Base-by-base conservation (phyloP, 805 yeast species). In the Blastobotrys attinorum region DNA sequence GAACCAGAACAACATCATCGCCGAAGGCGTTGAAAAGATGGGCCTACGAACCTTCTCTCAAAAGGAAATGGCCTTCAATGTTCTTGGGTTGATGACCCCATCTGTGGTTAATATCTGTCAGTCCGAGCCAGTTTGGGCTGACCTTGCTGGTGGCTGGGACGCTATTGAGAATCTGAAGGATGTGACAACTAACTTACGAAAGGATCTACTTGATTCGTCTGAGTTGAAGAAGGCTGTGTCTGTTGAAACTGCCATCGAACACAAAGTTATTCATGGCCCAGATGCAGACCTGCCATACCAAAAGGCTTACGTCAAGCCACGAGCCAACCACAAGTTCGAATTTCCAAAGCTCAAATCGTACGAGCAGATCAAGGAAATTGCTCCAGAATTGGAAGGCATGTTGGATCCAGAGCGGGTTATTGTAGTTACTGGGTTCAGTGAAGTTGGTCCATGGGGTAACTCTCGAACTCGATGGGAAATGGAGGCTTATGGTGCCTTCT, bases 381-480 rank as follows among this genome's bases (percentile, higher is more conserved):
- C 90, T 49, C 62, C 70, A 15, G 81, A 85, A 45, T 74, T 92
- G 58, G 89, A 84, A 64, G 96, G 96, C 47, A 72, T 92, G 75
- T 72, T 92, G 55, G 96, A 92, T 63, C 79, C 90, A 61, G 97
- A 89, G 63, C 78, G 79, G 54, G 92, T 88, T 47, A 76, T 90
- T 54, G 99, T 92, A 52, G 90, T 92, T 48, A 90, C 98, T 38
- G 99, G 99, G 69, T 92, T 90, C 72, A 73, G 96, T 51, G 99
- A 92, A 71, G 97, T 92, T 56, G 94, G 97, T 62, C 98, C 98
- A 60, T 94, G 97, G 96, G 98, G 98, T 77, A 88, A 89, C 65
- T 70, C 98, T 31, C 84, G 97, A 76, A 92, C 98, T 45, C 80
- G 98, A 75, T 92, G 98, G 98, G 97, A 92, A 69, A 92, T 92